phyloP scores from a whole-genome alignment of 2,329 filamentous ascomycete species.

The Ophiostoma populinum region DNA sequence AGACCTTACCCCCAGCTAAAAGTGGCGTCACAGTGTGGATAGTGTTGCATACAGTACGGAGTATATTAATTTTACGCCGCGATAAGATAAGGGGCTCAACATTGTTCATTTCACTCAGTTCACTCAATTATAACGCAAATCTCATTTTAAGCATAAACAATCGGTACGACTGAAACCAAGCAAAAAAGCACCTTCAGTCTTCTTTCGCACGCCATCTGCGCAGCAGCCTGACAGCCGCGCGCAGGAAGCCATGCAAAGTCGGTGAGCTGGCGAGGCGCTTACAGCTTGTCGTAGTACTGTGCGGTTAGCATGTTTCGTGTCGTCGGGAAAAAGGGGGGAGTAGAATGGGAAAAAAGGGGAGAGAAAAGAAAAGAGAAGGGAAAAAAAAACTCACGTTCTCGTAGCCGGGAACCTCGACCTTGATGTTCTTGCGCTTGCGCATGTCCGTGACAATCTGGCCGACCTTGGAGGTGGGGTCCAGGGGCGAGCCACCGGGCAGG shows the following conservation, averaged over 20 bases:
- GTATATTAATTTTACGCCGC: no score
- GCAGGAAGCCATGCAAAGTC: no score
- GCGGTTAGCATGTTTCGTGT: background rate
- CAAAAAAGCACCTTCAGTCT: slow-evolving; percentile 4
- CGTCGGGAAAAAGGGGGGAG: background rate
- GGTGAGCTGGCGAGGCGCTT: slow-evolving; percentile 26
- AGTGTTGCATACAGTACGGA: no score
- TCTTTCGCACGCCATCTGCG: no score
- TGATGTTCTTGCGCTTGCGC: slow-evolving; percentile 99
- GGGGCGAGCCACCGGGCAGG: slow-evolving; percentile 80
- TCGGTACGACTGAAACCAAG: no score
- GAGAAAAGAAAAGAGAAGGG: background rate
- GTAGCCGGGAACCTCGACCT: slow-evolving; percentile 81
- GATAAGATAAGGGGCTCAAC: no score
- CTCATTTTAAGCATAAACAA: no score
- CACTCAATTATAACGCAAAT: no score
- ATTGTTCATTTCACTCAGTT: no score
- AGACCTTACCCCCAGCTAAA: no score
- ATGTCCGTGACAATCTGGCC: slow-evolving; percentile 72
- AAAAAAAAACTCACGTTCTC: slow-evolving; percentile 62
- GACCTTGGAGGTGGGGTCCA: slow-evolving; percentile 67
- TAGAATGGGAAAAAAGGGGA: background rate
- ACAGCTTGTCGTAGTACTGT: slow-evolving; percentile 99
- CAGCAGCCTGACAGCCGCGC: no score
- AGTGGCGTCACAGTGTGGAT: no score